Evolutionary conservation across 192 early-diverging fungal species (phyloP).

Genomic region (Podila minutissima): DNA sequence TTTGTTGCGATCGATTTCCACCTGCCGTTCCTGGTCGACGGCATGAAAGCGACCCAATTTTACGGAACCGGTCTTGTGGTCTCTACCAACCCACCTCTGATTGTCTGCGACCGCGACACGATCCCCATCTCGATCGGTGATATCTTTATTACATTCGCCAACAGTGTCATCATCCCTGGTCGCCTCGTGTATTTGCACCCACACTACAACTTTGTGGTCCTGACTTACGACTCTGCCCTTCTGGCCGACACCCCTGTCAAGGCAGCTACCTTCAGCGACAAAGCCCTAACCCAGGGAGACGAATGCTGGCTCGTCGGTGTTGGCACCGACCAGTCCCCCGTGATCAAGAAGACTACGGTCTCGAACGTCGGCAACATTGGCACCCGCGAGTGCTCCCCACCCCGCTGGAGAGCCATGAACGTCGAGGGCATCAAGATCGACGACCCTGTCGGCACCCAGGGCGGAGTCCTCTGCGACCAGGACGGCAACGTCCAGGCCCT

Average conservation of each 20-base stretch:
- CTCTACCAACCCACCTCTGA: constrained; percentile 80
- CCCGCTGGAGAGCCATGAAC: constrained; percentile 67
- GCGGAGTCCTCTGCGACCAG: constrained; percentile 70
- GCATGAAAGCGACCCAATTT: constrained; percentile 73
- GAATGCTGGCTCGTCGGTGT: constrained; percentile 64
- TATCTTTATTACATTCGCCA: constrained; percentile 84
- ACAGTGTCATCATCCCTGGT: constrained; percentile 89
- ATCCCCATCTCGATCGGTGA: constrained; percentile 84
- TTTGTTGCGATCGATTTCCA: constrained; percentile 86
- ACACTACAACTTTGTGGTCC: constrained; percentile 85
- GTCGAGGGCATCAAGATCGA: constrained; percentile 73
- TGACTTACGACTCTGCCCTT: constrained; percentile 81
- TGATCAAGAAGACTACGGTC: constrained; percentile 71
- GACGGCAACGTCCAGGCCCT: constrained; percentile 69
- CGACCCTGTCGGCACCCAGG: constrained; percentile 71
- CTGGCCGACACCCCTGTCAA: constrained; percentile 81
- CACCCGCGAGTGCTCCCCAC: constrained; percentile 75
- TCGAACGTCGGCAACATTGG: constrained; percentile 69
- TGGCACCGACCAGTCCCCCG: constrained; percentile 59
- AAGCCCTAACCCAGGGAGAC: constrained; percentile 73
- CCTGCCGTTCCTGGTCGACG: constrained; percentile 82
- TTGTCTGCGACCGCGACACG: constrained; percentile 84
- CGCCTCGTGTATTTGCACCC: constrained; percentile 87
- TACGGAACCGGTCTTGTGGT: constrained; percentile 85
- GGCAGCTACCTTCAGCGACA: constrained; percentile 66